A percentile compares a stretch with the other conserved stretches of the same genome.
phyloP scores from a whole-genome alignment of 805 yeast species.

The Kodamaea jinghongensis region DNA sequence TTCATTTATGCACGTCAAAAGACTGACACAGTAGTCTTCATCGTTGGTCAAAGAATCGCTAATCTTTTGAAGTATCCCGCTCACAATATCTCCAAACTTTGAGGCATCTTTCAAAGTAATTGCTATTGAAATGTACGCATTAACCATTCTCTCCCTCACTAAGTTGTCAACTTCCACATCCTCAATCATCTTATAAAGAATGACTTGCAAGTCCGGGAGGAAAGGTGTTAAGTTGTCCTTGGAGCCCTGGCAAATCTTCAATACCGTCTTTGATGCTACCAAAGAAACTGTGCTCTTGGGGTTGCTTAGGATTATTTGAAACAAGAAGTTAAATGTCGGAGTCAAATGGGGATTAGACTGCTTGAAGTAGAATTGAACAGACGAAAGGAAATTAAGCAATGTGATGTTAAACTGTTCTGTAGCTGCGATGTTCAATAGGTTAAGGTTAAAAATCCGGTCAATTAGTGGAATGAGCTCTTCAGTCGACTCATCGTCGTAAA shows the following conservation, averaged over 20 bases:
- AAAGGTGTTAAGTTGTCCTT: conserved; percentile 39
- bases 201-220: conserved; percentile 47
- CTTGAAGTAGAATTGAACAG: conserved; percentile 59
- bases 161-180: conserved; percentile 38
- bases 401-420: conserved; percentile 26
- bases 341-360: conserved; percentile 47
- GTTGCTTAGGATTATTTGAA: conserved; percentile 34
- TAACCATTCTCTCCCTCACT: conserved; percentile 57
- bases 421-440: conserved; percentile 16
- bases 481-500: conserved; percentile 34
- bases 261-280: conserved; percentile 50
- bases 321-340: conserved; percentile 53
- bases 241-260: conserved; percentile 56
- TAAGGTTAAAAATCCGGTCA: conserved; percentile 20
- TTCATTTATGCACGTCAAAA: conserved; percentile 63
- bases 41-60: conserved; percentile 6
- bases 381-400: conserved; percentile 55
- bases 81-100: conserved; percentile 22
- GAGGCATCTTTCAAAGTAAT: conserved; percentile 51
- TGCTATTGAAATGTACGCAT: conserved; percentile 61
- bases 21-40: conserved; percentile 51
- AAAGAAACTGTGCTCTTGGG: conserved; percentile 28
- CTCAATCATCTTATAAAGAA: conserved; percentile 47
- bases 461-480: conserved; percentile 26
- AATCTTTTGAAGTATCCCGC: conserved; percentile 20